Percentiles rank a stretch among this genome's conserved stretches.
Evolutionary conservation across 192 early-diverging fungal species (phyloP).

Genomic region (Backusella parvicylindrica): DNA sequence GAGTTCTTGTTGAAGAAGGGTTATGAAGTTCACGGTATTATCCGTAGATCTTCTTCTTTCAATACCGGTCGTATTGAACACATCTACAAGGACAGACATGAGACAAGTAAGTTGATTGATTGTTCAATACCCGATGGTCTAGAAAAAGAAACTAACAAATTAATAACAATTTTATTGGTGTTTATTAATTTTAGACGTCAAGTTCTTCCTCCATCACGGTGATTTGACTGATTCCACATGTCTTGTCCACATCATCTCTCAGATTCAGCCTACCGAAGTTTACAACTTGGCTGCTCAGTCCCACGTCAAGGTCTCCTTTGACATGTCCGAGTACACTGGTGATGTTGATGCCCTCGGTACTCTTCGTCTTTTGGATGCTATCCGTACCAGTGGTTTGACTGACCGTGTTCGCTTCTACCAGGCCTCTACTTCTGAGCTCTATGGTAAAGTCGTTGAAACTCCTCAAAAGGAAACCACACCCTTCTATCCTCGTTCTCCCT

Average conservation of each 20-base stretch:
- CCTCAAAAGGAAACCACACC: constrained; percentile 80
- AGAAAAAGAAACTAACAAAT: background rate
- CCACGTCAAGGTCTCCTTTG: constrained; percentile 65
- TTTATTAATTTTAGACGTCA: constrained; percentile 37
- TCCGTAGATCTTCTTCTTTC: constrained; percentile 79
- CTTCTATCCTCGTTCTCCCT: constrained; percentile 79
- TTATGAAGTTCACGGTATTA: constrained; percentile 78
- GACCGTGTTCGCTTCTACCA: constrained; percentile 61
- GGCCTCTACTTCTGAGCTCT: constrained; percentile 72
- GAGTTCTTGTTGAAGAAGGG: constrained; percentile 72
- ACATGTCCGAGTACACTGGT: constrained; percentile 81
- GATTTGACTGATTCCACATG: constrained; percentile 79
- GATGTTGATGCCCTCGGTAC: constrained; percentile 79
- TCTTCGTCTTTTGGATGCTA: constrained; percentile 72
- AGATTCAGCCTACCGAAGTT: constrained; percentile 71
- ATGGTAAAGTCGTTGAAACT: constrained; percentile 73
- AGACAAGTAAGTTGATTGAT: constrained; percentile 40
- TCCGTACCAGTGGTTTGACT: constrained; percentile 67
- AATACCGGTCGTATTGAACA: constrained; percentile 80
- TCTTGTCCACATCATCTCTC: constrained; percentile 67
- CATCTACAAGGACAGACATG: constrained; percentile 71
- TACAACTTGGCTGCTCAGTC: constrained; percentile 81
- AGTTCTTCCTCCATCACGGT: constrained; percentile 76
- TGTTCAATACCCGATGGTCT: background rate
- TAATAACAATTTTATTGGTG: background rate